phyloP scores from a whole-genome alignment of 768 basidiomycete species.

The Paxillus involutus region DNA sequence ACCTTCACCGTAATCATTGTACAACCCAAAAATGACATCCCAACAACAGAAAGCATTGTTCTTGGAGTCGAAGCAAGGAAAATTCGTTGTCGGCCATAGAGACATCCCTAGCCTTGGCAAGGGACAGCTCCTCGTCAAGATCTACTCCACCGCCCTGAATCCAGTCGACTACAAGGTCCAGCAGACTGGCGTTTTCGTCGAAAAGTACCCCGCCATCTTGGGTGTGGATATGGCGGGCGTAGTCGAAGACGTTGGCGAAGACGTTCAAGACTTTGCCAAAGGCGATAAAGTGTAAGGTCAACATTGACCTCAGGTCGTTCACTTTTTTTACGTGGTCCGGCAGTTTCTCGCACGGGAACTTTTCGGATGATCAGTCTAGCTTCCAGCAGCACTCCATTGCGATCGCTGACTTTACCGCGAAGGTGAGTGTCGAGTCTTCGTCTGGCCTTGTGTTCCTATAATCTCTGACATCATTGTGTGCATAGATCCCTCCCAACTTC shows the following conservation, averaged over 20 bases:
- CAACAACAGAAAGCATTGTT: slow-evolving; percentile 31
- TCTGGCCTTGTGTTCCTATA: no score
- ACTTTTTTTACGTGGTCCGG: not conserved
- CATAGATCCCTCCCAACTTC: slow-evolving; percentile 43
- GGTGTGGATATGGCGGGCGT: slow-evolving; percentile 38
- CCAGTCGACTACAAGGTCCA: slow-evolving; percentile 45
- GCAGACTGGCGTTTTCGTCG: slow-evolving; percentile 28
- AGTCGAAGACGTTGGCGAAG: slow-evolving; percentile 39
- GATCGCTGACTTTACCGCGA: slow-evolving; percentile 33
- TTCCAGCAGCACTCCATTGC: slow-evolving; percentile 44
- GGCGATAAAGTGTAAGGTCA: slow-evolving; percentile 41
- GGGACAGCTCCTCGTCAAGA: slow-evolving; percentile 42
- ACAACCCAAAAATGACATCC: slow-evolving; percentile 13
- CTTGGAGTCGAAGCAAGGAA: slow-evolving; percentile 25
- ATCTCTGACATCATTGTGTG: slow-evolving; percentile 3
- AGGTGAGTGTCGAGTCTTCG: slow-evolving; percentile 30
- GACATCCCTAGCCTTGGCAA: slow-evolving; percentile 33
- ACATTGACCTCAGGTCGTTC: not conserved
- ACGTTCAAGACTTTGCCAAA: slow-evolving; percentile 31
- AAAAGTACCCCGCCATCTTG: slow-evolving; percentile 36
- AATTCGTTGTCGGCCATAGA: slow-evolving; percentile 28
- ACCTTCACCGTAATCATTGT: not conserved
- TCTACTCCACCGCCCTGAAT: slow-evolving; percentile 42
- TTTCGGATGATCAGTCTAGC: slow-evolving; percentile 30
- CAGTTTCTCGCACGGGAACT: slow-evolving; percentile 26